Evolutionary conservation across 2,329 filamentous ascomycete genomes (phyloP), one percentile per base, ranked within the genome.

Genomic region (Penicillium sp.): DNA sequence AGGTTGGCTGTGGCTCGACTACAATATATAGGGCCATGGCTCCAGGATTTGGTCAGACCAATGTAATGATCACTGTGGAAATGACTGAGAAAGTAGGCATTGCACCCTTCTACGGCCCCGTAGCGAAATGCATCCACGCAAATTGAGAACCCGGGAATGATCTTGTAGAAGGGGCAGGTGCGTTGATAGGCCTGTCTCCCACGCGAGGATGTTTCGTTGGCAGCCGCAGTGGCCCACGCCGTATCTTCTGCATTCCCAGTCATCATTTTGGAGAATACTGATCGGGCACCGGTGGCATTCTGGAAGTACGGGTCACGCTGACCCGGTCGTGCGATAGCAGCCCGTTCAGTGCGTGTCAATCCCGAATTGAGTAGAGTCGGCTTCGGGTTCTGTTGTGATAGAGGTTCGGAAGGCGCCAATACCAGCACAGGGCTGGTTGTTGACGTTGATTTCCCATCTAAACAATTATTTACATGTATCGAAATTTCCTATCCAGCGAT

Each of bases 41-140:
- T 80, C 93, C 93, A 98, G 20, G 77, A 87, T 6, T 86, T 81
- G 8, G 87, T 93, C 8, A 98, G 71, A 2, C 93, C 93, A 21
- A 96, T 82, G 56, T 98, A 98, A 62, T 98, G 93, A 61, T 98
- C 93, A 57, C 89, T 96, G 65, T 98, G 93, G 53, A 97, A 98
- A 61, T 98, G 93, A 55, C 90, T 96, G 8, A 98, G 76, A 53
- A 98, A 98, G 62, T 98, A 98, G 1, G 91, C 93, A 38, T 86
- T 84, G 63, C 90, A 95, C 1, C 88, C 90, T 59, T 94, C 78
- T 0, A 98, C 87, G 3, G 90, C 88, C 2, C 93, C 93, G 58
- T 97, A 98, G 14, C 91, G 82, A 59, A 98, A 95, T 0, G 93
- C 93, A 65, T 98, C 93, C 1, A 98, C 93, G 42, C 88, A 94